Evolutionary conservation across 2,329 filamentous ascomycete species (phyloP), one percentile per base, ranked within the genome.

Genomic region (Fusarium sp.): DNA sequence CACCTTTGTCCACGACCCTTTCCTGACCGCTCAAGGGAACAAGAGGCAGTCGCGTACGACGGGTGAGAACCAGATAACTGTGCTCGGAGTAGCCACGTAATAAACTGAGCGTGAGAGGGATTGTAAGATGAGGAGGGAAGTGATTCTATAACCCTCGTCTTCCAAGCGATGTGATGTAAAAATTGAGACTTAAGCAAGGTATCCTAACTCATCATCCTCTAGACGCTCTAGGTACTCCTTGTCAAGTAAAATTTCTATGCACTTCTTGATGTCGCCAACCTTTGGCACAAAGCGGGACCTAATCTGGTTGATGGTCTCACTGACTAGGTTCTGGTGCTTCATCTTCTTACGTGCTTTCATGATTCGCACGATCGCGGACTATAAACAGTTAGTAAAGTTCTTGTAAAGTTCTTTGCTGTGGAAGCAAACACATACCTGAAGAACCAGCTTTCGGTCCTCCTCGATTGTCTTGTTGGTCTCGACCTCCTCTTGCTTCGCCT

Each of bases 391-490:
- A 80, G 77, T 34, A 52, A 25, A 29, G 25, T 11, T 20, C 20
- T 7, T 46, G 77, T 29, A 50, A 25, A 29, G 25, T 11, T 18
- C 20, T 6, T 46, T 15, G 20, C 16, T 18, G 27, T 34, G n/a
- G 44, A 12, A 42, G 45, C 8, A 34, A 57, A 10, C 18, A 60
- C 91, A 81, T 88, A 97, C 95, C 91, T 99, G 96, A 79, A 98
- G 92, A 63, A 99, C 88, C 66, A 99, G 86, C 83, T 98, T 98
- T 68, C 96, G 89, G 80, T 99, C 96, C 82, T 99, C 96, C 84
- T 99, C 96, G 75, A 99, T 98, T 5, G 94, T 98, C 89, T 99
- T 99, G 86, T 98, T 97, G 9, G 96, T 99, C 79, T 99, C 96
- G 68, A 94, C 95, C 71, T 94, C 92, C 81, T 99, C 96, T 71